Conservation (phyloP, 2,329 filamentous ascomycete species). For the Thelonectria discophora region DNA sequence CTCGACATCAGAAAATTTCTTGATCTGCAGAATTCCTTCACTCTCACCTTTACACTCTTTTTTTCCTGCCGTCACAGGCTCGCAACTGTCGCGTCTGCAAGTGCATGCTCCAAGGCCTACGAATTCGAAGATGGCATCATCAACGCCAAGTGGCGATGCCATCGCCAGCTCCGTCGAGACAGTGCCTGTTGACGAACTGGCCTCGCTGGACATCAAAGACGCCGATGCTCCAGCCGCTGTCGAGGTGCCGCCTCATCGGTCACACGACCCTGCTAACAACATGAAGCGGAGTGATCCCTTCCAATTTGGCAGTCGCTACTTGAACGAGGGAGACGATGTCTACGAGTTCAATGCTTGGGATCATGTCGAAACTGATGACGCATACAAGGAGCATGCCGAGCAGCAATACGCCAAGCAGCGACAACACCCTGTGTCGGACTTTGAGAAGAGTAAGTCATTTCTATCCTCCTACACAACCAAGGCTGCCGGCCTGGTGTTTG, state of each 20-base stretch:
- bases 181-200: slow-evolving; percentile 37
- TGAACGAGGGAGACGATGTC: slow-evolving; percentile 86
- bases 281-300: slow-evolving; percentile 92
- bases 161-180: slow-evolving; percentile 30
- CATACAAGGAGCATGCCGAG: slow-evolving; percentile 86
- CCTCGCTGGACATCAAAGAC: slow-evolving; percentile 41
- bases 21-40: slow-evolving; percentile 30
- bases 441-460: slow-evolving; percentile 77
- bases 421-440: slow-evolving; percentile 86
- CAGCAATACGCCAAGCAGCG: slow-evolving; percentile 87
- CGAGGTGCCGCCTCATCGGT: slow-evolving; percentile 67
- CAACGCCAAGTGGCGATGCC: slow-evolving; percentile 36
- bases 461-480: slow-evolving; percentile 5
- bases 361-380: slow-evolving; percentile 91
- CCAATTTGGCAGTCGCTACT: slow-evolving; percentile 89
- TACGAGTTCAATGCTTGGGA: slow-evolving; percentile 99
- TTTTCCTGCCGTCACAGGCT: slow-evolving; percentile 31
- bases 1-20: slow-evolving; percentile 35
- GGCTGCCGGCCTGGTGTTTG: slow-evolving; percentile 47
- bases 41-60: slow-evolving; percentile 31
- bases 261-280: slow-evolving; percentile 76
- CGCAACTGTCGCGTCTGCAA: slow-evolving; percentile 34
- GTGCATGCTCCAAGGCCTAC: slow-evolving; percentile 37
- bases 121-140: slow-evolving; percentile 37
- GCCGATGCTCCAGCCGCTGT: slow-evolving; percentile 27